Evolutionary conservation across 2,329 filamentous ascomycete genomes (phyloP), one percentile per base, ranked within the genome.

Genomic region (Aspergillus caelatus): DNA sequence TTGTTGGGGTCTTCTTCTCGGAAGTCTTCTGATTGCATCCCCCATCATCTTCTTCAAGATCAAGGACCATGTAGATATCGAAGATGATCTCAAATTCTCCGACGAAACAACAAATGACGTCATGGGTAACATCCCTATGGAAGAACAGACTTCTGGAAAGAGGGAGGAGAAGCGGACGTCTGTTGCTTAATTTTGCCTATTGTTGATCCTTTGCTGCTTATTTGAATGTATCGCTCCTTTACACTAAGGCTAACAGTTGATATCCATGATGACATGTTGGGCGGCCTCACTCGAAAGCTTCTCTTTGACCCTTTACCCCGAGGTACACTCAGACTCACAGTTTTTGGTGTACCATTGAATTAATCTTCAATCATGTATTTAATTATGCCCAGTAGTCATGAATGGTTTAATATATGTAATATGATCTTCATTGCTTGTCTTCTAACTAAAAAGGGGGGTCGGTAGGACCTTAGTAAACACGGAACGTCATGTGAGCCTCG

Each of bases 41-140:
- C 94, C 94, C 0, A 86, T 97, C 64, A 90, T 97, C 75, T 86
- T 91, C 71, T 80, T 88, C 71, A 91, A 90, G 80, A 90, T 97
- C 76, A 86, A 91, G 76, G 93, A 97, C 70, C 91, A 89, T n/a
- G 87, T 92, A n/a, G 77, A 86, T 1, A 72, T 96, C 5, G 92
- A 94, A 77, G 89, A 94, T 60, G 94, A 97, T 77, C 81, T 97
- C 58, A 88, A 89, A 74, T 94, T 93, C 77, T 92, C 91, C 23
- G 93, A 96, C 72, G 92, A 95, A 84, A 95, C 90, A 0, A 73
- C 90, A 19, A 87, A 85, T 30, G 92, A 96, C 68, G 89, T 96
- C 41, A 63, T 68, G 5, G 74, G 72, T 41, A 28, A 21, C 23
- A 63, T 72, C 14, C 64, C 67, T 6, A 61, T 67, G 26, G 66